Percentiles rank a stretch among this genome's conserved stretches.
Conservation (phyloP, 2,329 filamentous ascomycete genomes). For the Exophiala mesophila region DNA sequence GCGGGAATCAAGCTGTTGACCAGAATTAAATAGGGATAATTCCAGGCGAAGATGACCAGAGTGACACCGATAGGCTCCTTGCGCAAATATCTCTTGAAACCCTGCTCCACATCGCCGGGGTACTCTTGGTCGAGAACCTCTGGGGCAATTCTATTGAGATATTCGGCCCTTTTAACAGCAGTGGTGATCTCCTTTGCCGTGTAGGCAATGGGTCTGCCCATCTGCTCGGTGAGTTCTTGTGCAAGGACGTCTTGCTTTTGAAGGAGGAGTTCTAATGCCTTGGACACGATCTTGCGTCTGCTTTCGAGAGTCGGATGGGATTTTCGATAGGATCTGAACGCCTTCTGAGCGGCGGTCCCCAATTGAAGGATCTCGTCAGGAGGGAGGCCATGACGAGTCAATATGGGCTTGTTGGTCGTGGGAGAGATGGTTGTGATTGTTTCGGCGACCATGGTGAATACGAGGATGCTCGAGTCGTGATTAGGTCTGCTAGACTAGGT, state of each 20-base stretch:
- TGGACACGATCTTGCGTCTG: constrained; percentile 74
- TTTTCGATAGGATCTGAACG: constrained; percentile 71
- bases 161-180: constrained; percentile 77
- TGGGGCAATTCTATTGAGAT: constrained; percentile 76
- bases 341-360: constrained; percentile 65
- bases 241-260: constrained; percentile 74
- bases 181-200: constrained; percentile 78
- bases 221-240: constrained; percentile 83
- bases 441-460: constrained; percentile 45
- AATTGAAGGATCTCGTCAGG: constrained; percentile 64
- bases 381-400: constrained; percentile 72
- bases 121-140: constrained; percentile 70
- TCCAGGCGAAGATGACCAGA: constrained; percentile 91
- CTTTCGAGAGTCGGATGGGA: constrained; percentile 71
- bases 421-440: constrained; percentile 78
- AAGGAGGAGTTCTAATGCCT: constrained; percentile 66
- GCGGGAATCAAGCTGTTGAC: constrained; percentile 90
- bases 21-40: constrained; percentile 92
- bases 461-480: too few species aligned
- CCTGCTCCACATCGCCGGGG: constrained; percentile 74
- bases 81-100: constrained; percentile 84
- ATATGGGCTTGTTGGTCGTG: constrained; percentile 75
- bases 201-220: constrained; percentile 89
- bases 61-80: constrained; percentile 85
- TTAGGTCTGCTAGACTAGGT: too few species aligned